A percentile compares a stretch with the other conserved stretches of the same genome.
Conservation (phyloP, 345 rosid genomes). For the Abelmoschus esculentus region DNA sequence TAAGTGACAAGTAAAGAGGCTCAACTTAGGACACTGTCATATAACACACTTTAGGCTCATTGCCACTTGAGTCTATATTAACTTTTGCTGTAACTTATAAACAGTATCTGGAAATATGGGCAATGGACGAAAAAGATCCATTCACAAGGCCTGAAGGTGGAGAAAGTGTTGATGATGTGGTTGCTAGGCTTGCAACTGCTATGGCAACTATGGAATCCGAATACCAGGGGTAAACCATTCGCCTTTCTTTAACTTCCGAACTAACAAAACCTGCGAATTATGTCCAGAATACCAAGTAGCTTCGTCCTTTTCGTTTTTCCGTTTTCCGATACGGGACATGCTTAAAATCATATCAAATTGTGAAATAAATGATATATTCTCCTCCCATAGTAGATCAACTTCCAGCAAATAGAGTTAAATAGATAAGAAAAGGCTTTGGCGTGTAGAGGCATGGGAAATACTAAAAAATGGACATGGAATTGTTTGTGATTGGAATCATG, state of each 20-base stretch:
- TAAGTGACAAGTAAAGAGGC: conserved; percentile 13
- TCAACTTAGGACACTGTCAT: background rate
- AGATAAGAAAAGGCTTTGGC: too few species aligned
- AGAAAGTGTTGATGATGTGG: conserved; percentile 83
- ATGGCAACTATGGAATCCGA: conserved; percentile 52
- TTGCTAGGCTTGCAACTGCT: conserved; percentile 57
- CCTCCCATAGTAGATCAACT: background rate
- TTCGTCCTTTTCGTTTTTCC: background rate
- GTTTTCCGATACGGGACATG: background rate
- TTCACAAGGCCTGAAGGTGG: conserved; percentile 64
- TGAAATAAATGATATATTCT: background rate
- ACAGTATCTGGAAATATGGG: conserved; percentile 82
- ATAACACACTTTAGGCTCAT: background rate
- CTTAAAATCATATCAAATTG: background rate
- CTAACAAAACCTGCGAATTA: background rate
- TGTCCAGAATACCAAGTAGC: background rate
- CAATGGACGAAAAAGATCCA: conserved; percentile 78
- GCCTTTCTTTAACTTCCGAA: background rate
- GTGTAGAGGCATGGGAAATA: background rate
- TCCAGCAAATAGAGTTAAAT: background rate
- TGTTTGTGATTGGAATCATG: too few species aligned
- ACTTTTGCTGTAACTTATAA: conserved; percentile 4
- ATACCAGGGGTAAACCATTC: conserved; percentile 49
- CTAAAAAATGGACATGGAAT: too few species aligned
- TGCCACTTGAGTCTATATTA: background rate